Evolutionary conservation across 192 early-diverging fungal species (phyloP).

Genomic region (Anaeromyces robustus): DNA sequence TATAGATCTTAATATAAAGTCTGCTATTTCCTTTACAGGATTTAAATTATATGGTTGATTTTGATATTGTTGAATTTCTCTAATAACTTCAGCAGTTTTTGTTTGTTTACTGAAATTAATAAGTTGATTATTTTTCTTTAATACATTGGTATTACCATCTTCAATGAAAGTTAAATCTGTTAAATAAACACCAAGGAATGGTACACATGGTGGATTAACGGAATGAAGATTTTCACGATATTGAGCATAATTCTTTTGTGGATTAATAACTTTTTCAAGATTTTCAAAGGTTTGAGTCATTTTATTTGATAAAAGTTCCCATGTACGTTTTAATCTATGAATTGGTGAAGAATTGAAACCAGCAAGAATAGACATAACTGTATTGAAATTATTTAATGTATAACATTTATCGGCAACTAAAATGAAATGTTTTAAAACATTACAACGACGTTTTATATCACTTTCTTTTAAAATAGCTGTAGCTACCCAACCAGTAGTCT

Average conservation of each 20-base stretch:
- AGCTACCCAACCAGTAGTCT: slow-evolving; percentile 76
- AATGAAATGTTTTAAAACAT: slow-evolving; percentile 29
- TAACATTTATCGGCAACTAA: slow-evolving; percentile 51
- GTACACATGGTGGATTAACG: slow-evolving; percentile 61
- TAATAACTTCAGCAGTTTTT: background rate
- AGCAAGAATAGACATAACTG: slow-evolving; percentile 76
- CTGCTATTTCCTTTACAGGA: background rate
- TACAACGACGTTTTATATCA: slow-evolving; percentile 24
- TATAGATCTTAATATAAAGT: background rate
- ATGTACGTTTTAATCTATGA: slow-evolving; percentile 77
- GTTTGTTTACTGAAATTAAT: background rate
- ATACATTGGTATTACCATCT: slow-evolving; percentile 31
- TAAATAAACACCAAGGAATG: slow-evolving; percentile 73
- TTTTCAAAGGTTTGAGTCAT: slow-evolving; percentile 17
- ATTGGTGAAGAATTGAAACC: slow-evolving; percentile 78
- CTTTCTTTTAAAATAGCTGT: slow-evolving; percentile 62
- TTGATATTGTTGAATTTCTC: background rate
- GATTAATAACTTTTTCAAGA: background rate
- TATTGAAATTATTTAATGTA: slow-evolving; percentile 84
- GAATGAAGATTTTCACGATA: slow-evolving; percentile 72
- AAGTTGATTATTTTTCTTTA: background rate
- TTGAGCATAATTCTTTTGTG: background rate
- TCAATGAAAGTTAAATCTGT: slow-evolving; percentile 84
- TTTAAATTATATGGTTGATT: slow-evolving; percentile 13
- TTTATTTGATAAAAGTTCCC: slow-evolving; percentile 44